Evolutionary conservation across 2,329 filamentous ascomycete genomes (phyloP).

Genomic region (Neonectria ditissima): DNA sequence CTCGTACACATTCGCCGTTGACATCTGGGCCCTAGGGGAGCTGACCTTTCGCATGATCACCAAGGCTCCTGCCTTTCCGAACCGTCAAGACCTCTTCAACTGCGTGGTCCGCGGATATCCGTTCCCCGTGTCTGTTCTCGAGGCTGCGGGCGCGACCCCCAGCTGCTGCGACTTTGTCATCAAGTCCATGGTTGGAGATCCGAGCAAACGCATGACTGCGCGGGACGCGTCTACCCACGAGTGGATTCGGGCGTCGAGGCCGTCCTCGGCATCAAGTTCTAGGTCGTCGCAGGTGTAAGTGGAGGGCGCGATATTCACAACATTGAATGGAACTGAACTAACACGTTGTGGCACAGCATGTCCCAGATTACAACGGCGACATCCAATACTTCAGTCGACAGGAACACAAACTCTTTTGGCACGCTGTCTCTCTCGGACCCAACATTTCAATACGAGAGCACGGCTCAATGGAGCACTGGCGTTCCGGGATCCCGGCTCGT

Average conservation of each 20-base stretch:
- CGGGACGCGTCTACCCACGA: not conserved
- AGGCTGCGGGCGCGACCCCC: not conserved
- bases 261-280: not conserved
- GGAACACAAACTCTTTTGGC: not conserved
- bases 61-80: not conserved
- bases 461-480: not conserved
- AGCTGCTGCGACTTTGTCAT: not conserved
- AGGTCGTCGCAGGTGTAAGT: not conserved
- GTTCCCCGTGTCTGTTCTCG: not conserved
- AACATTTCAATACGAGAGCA: not conserved
- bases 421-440: not conserved
- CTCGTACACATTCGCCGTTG: slow-evolving; percentile 6
- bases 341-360: not conserved
- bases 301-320: too few species aligned
- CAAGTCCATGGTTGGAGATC: not conserved
- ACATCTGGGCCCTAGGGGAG: slow-evolving; percentile 5
- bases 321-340: not conserved
- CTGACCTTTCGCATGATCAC: slow-evolving; percentile 1
- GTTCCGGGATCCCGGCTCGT: not conserved
- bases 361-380: not conserved
- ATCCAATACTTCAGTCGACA: not conserved
- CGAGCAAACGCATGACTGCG: not conserved
- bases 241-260: not conserved
- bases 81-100: not conserved
- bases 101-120: not conserved